phyloP scores from a whole-genome alignment of 2,329 filamentous ascomycete species.

The Curvularia hawaiiensis region DNA sequence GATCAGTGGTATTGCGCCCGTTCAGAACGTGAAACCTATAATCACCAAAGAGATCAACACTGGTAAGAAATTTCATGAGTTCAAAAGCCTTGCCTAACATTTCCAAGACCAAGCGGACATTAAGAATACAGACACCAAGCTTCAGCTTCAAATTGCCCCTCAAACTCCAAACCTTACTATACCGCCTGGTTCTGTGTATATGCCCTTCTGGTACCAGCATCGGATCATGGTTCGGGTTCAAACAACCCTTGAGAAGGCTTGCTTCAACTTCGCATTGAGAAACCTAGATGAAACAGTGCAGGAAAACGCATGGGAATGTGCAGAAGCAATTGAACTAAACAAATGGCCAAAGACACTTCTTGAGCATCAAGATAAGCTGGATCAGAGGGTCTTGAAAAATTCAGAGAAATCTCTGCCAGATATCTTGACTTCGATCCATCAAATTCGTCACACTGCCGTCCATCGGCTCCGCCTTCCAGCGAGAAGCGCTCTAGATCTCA shows the following conservation, averaged over 20 bases:
- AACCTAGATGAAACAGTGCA: neutral
- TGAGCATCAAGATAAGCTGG: neutral
- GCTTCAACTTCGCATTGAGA: slow-evolving; percentile 1
- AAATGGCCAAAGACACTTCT: slow-evolving; percentile 1
- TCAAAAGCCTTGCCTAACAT: neutral
- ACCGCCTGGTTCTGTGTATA: neutral
- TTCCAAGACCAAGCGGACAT: neutral
- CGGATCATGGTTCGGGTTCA: slow-evolving; percentile 1
- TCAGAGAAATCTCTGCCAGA: neutral
- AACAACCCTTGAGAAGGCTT: neutral
- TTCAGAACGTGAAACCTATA: neutral
- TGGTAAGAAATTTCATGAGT: neutral
- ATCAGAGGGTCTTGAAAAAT: neutral
- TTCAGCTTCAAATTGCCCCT: neutral
- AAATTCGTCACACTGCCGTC: slow-evolving; percentile 4
- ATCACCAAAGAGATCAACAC: no score
- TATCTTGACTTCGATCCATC: neutral
- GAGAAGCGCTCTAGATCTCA: neutral
- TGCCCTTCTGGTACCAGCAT: slow-evolving; percentile 8
- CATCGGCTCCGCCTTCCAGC: slow-evolving; percentile 6
- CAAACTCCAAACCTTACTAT: neutral
- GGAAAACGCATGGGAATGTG: slow-evolving; percentile 4
- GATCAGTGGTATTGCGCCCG: neutral
- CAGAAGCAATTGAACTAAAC: slow-evolving; percentile 3
- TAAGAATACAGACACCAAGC: neutral